phyloP scores from a whole-genome alignment of 257 asterid species.

The Dorcoceras hygrometricum region DNA sequence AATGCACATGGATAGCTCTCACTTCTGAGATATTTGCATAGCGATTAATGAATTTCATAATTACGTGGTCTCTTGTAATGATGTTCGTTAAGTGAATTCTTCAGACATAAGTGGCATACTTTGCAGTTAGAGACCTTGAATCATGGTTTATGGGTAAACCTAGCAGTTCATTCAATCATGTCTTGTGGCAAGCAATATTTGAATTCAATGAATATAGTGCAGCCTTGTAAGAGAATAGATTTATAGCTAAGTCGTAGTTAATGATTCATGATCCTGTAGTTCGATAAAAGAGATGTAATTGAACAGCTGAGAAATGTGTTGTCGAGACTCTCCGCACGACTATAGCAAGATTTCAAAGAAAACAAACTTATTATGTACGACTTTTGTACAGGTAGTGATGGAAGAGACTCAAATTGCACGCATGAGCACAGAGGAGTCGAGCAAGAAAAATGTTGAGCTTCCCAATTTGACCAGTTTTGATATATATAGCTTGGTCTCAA shows the following conservation, averaged over 20 bases:
- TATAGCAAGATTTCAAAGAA: not conserved
- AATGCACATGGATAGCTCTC: not conserved
- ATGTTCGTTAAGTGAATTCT: not conserved
- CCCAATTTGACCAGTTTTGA: slow-evolving; percentile 30
- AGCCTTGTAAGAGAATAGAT: not conserved
- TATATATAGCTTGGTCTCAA: slow-evolving; percentile 28
- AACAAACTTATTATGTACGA: not conserved
- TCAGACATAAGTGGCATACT: not conserved
- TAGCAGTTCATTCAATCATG: not conserved
- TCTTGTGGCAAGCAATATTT: not conserved
- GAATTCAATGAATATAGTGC: not conserved
- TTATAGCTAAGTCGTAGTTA: not conserved
- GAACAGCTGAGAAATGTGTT: not conserved
- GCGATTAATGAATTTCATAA: not conserved
- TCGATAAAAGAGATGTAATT: not conserved
- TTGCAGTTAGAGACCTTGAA: not conserved
- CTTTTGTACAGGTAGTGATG: slow-evolving; percentile 25
- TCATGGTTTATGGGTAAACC: not conserved
- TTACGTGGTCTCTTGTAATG: not conserved
- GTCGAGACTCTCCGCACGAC: not conserved
- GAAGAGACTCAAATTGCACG: slow-evolving; percentile 23
- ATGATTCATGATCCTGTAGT: not conserved
- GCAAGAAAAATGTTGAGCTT: slow-evolving; percentile 12
- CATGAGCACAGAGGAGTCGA: slow-evolving; percentile 12
- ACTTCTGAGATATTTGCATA: not conserved